Evolutionary conservation across 176 grass and related monocot species (phyloP), one percentile per base, ranked within the genome.

Genomic region (Oryza meridionalis): DNA sequence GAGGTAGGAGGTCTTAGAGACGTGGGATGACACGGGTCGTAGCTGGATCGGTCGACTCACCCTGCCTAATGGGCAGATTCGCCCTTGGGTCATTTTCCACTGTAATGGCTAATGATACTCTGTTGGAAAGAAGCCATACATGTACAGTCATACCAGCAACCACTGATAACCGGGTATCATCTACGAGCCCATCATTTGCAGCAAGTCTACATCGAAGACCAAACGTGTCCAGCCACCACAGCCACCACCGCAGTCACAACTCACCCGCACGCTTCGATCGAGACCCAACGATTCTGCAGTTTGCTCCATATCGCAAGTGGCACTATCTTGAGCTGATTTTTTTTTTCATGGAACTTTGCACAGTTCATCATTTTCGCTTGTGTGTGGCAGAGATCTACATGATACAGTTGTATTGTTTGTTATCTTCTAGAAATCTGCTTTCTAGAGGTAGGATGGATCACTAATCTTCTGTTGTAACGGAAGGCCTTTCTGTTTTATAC

Each of bases 171-270:
- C 40, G 25, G 58, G 58, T 61, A 7, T 66, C 42, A 46, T 78
- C 40, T 69, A 64, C 67, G 40, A 64, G 40, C 11, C 40, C 46
- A 79, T 49, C 84, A 50, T 79, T 65, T 68, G 11, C 37, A 10
- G 1, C 67, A 2, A 37, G 74, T 46, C 65, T 4, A 12, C 17
- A 40, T 40, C 63, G n/a, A 26, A 14, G 72, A 58, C 46, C 31
- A 26, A 26, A 42, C 2, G 17, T 32, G 49, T n/a, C 82, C 27
- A 31, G 4, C 65, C 47, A 43, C 14, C 49, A 51, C 27, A 31
- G 4, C 65, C 47, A 43, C 14, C 49, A 51, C 14, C 5, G 13
- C 53, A n/a, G 53, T n/a, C 65, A 49, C 45, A 51, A 38, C 15
- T 61, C n/a, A 62, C 31, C 55, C 72, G 45, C 69, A 69, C 50